A percentile compares a stretch with the other conserved stretches of the same genome.
Conservation (phyloP, 2,329 filamentous ascomycete genomes). For the Alternaria burnsii region DNA sequence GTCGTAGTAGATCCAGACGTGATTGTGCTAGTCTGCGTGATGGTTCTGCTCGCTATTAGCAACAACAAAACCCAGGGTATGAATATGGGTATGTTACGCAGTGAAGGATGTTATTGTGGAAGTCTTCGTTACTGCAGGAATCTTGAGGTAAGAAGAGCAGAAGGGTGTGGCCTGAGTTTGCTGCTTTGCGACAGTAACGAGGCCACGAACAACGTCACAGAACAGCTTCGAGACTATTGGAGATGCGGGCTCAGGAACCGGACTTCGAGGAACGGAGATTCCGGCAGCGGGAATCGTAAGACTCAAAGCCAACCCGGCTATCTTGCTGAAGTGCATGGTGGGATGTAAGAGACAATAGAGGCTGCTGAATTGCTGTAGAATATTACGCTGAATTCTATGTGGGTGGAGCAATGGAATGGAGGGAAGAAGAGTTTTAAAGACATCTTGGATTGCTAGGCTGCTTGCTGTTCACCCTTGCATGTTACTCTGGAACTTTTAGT, state of each 20-base stretch:
- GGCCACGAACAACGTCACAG: not conserved
- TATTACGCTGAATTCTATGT: not conserved
- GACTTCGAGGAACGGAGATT: not conserved
- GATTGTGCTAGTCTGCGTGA: not conserved
- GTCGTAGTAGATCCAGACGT: not conserved
- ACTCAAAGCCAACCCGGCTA: not conserved
- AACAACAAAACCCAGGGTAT: not conserved
- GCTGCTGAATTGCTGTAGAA: not conserved
- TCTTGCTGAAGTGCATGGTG: not conserved
- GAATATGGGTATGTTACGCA: not conserved
- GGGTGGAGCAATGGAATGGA: too few species aligned
- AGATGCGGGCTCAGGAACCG: not conserved
- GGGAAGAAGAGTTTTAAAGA: not conserved
- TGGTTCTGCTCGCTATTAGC: not conserved
- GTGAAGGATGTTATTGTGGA: not conserved
- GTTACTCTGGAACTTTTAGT: not conserved
- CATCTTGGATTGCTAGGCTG: not conserved
- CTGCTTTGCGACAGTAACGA: not conserved
- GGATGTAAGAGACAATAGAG: not conserved
- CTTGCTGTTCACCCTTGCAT: not conserved
- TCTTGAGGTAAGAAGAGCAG: slow-evolving; percentile 2
- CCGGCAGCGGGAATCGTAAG: not conserved
- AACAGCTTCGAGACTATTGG: not conserved
- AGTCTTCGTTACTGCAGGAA: not conserved
- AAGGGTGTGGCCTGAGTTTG: not conserved